Percentiles rank a stretch among this genome's conserved stretches.
These are phyloP conservation scores for Nitzschia putrida DNA, from an alignment of 108 stramenopile species.

Conservation along the genomic window DNA sequence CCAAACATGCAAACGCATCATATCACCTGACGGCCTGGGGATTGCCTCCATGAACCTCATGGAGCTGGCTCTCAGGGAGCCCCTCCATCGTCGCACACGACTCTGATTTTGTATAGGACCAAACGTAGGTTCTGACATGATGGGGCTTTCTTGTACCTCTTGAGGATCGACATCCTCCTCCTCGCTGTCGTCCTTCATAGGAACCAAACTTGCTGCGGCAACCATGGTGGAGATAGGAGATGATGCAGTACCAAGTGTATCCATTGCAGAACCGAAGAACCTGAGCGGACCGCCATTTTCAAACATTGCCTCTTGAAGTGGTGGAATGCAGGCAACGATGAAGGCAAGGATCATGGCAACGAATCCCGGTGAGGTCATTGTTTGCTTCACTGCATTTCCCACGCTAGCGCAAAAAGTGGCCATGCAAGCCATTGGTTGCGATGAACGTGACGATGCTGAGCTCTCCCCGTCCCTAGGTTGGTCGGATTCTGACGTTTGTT, in stretches of 20 bases:
- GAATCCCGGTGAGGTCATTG: conserved; percentile 53
- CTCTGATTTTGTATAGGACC: conserved; percentile 12
- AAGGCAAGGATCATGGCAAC: conserved; percentile 61
- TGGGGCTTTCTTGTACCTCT: conserved; percentile 16
- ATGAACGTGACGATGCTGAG: too few relatives aligned
- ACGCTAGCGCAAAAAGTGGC: background rate
- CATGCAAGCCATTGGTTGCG: too few relatives aligned
- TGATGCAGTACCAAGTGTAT: conserved; percentile 51
- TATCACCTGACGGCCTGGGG: conserved; percentile 15
- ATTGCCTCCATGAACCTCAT: conserved; percentile 8
- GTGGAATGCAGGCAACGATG: conserved; percentile 61
- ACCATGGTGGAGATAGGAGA: conserved; percentile 55
- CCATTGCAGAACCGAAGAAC: conserved; percentile 66
- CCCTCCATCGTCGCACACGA: conserved; percentile 20
- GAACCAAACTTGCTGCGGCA: conserved; percentile 60
- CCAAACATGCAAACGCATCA: conserved; percentile 51
- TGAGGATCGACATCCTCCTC: background rate
- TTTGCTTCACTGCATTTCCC: conserved; percentile 44
- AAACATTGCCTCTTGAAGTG: conserved; percentile 61
- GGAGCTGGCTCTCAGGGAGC: conserved; percentile 17
- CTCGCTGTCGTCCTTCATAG: conserved; percentile 18
- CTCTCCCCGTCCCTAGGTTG: too few relatives aligned
- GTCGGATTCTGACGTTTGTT: too few relatives aligned
- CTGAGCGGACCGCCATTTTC: conserved; percentile 49
- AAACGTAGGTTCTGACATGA: conserved; percentile 25